Evolutionary conservation across 805 yeast species (phyloP).

Genomic region (Saccharomycopsis vini): DNA sequence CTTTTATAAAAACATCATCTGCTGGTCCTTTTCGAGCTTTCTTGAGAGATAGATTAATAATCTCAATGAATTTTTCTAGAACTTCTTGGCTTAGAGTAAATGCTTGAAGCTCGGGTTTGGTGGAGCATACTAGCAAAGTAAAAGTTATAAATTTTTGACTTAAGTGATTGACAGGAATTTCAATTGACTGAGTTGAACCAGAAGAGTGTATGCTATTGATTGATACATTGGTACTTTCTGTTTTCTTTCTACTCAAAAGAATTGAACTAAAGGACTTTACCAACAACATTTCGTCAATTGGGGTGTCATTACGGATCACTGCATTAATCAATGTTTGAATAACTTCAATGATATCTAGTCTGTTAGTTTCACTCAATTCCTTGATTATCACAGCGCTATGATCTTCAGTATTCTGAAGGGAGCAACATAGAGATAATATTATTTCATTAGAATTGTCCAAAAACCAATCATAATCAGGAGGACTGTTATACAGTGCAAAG

Average conservation of each 20-base stretch:
- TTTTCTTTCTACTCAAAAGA: neutral
- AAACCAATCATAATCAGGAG: constrained; percentile 7
- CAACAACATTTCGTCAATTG: neutral
- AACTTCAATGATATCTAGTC: constrained; percentile 2
- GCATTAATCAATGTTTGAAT: constrained; percentile 7
- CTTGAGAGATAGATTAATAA: neutral
- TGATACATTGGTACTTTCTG: neutral
- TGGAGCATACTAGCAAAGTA: constrained; percentile 4
- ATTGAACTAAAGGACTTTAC: too few species aligned
- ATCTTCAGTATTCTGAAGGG: neutral
- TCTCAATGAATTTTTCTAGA: too few species aligned
- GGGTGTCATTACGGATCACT: neutral
- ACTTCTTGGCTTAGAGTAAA: neutral
- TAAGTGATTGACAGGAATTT: neutral
- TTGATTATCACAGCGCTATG: constrained; percentile 4
- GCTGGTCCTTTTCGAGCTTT: neutral
- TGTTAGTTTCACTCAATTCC: constrained; percentile 7
- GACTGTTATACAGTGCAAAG: constrained; percentile 5
- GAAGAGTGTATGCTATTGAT: neutral
- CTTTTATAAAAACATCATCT: neutral
- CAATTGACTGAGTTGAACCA: neutral
- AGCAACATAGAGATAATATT: constrained; percentile 1
- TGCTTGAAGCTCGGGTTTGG: neutral
- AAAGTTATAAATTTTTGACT: constrained; percentile 13
- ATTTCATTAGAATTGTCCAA: neutral